A percentile compares a stretch with the other conserved stretches of the same genome.
phyloP scores from a whole-genome alignment of 2,329 filamentous ascomycete species.

The Aspergillus floridensis region DNA sequence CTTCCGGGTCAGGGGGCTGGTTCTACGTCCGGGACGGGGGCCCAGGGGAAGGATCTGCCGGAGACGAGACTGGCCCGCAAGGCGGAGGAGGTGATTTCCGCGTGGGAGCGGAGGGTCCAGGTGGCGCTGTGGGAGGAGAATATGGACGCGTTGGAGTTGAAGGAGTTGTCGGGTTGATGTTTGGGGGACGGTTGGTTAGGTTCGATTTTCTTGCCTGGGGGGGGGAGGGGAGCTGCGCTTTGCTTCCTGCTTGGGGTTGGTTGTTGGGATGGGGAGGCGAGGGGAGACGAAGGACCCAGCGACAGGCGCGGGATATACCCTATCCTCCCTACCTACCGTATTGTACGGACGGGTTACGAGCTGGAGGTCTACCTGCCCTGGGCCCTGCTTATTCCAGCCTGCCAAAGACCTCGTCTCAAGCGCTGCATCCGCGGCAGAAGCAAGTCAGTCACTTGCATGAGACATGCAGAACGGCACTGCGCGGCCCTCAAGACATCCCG shows the following conservation, averaged over 20 bases:
- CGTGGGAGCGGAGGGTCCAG: constrained; percentile 32
- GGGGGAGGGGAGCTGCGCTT: no score
- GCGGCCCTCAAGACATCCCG: not conserved
- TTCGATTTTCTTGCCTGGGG: no score
- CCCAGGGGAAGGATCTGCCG: constrained; percentile 23
- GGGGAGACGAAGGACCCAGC: no score
- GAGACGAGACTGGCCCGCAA: constrained; percentile 28
- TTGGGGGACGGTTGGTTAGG: no score
- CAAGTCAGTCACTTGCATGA: not conserved
- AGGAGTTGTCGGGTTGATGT: constrained; percentile 17
- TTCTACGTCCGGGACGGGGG: no score
- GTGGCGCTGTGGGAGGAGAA: constrained; percentile 41
- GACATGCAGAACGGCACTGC: not conserved
- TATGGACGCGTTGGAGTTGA: constrained; percentile 38
- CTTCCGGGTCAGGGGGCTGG: constrained; percentile 6
- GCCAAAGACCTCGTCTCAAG: no score
- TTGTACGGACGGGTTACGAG: no score
- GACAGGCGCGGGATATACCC: no score
- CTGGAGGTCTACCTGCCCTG: no score
- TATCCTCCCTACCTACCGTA: no score
- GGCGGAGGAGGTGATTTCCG: constrained; percentile 29
- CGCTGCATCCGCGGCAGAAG: not conserved
- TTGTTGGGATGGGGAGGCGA: no score
- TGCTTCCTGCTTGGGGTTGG: no score
- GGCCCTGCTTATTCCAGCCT: not conserved